A percentile compares a stretch with the other conserved stretches of the same genome.
Evolutionary conservation across 768 basidiomycete genomes (phyloP).

Genomic region (Ramaria sp.): DNA sequence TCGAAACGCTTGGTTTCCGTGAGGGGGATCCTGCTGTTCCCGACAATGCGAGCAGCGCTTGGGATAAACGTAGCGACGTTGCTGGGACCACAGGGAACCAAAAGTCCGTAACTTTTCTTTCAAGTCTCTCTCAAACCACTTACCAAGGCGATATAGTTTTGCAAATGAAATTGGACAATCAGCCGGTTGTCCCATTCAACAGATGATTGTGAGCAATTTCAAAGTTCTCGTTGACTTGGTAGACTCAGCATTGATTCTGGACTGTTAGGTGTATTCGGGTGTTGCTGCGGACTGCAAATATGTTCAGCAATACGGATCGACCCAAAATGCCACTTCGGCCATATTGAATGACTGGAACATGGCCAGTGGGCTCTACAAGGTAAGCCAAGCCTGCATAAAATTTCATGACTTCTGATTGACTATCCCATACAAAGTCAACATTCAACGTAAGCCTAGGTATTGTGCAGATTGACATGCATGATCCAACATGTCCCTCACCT

Average conservation of each 20-base stretch:
- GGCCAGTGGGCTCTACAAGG: slow-evolving; percentile 65
- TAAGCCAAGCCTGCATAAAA: slow-evolving; percentile 13
- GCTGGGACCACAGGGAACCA: slow-evolving; percentile 38
- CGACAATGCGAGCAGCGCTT: slow-evolving; percentile 15
- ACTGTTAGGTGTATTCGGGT: slow-evolving; percentile 51
- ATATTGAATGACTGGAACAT: slow-evolving; percentile 75
- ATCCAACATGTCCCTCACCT: slow-evolving; percentile 49
- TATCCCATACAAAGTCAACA: slow-evolving; percentile 32
- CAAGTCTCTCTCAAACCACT: slow-evolving; percentile 29
- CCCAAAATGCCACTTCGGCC: slow-evolving; percentile 57
- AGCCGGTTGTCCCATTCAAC: slow-evolving; percentile 59
- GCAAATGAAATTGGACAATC: slow-evolving; percentile 54
- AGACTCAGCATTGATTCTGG: not conserved
- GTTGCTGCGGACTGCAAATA: slow-evolving; percentile 85
- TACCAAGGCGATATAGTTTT: slow-evolving; percentile 38
- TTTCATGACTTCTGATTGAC: slow-evolving; percentile 9
- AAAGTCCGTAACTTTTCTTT: slow-evolving; percentile 58
- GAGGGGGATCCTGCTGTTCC: not conserved
- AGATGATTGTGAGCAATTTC: slow-evolving; percentile 46
- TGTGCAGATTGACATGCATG: slow-evolving; percentile 65
- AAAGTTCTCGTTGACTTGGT: not conserved
- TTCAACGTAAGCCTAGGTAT: slow-evolving; percentile 85
- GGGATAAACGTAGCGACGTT: slow-evolving; percentile 45
- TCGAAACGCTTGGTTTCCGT: slow-evolving; percentile 24
- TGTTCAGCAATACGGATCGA: slow-evolving; percentile 48